phyloP scores from a whole-genome alignment of 2,329 filamentous ascomycete genomes.

The Penicillium occitanis region DNA sequence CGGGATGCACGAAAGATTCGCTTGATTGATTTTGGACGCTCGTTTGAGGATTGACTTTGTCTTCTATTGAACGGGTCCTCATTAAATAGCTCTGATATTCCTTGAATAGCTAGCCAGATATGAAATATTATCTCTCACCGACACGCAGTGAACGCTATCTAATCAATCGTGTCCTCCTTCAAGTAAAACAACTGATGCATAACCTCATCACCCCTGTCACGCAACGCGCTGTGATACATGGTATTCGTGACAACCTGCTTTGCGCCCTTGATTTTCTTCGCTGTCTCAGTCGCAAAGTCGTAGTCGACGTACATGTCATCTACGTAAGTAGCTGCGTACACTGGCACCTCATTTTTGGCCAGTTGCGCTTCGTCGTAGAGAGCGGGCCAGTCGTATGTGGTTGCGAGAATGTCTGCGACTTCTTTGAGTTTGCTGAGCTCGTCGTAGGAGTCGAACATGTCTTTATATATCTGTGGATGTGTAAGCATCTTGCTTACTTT shows the following conservation, averaged over 20 bases:
- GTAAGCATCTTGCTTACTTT: constrained; percentile 1
- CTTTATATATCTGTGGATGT: constrained; percentile 63
- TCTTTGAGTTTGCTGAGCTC: constrained; percentile 69
- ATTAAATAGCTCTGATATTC: too few species aligned
- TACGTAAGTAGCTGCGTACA: constrained; percentile 79
- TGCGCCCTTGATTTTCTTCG: constrained; percentile 68
- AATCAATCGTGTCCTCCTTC: constrained; percentile 68
- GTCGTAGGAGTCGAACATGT: constrained; percentile 77
- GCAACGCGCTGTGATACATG: constrained; percentile 82
- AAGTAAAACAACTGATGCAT: constrained; percentile 73
- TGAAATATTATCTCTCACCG: background rate
- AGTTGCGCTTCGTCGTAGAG: constrained; percentile 76
- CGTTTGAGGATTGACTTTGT: constrained; percentile 30
- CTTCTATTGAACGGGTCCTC: background rate
- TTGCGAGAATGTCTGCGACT: constrained; percentile 70
- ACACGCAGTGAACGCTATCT: constrained; percentile 19
- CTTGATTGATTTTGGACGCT: constrained; percentile 54
- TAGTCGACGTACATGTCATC: constrained; percentile 94
- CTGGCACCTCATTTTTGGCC: constrained; percentile 73
- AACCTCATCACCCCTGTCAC: constrained; percentile 72
- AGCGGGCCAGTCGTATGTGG: constrained; percentile 66
- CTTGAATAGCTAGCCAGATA: background rate
- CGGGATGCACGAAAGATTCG: constrained; percentile 54
- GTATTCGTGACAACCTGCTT: constrained; percentile 83
- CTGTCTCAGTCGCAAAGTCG: constrained; percentile 70